phyloP scores from a whole-genome alignment of 2,329 filamentous ascomycete genomes.

The Leptographium wingfieldii region DNA sequence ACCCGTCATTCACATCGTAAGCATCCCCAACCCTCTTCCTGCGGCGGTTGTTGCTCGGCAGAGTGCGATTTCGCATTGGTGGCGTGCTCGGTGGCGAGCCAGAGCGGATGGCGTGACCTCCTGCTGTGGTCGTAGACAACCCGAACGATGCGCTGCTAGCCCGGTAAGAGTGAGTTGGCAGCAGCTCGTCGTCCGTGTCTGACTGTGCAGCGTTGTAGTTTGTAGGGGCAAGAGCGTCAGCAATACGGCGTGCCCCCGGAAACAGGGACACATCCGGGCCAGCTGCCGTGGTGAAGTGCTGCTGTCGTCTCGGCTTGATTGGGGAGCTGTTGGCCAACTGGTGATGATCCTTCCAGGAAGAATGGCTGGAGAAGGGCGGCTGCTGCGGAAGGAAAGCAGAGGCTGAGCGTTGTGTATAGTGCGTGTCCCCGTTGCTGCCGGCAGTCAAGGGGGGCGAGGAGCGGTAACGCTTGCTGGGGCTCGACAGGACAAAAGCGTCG shows the following conservation, averaged over 20 bases:
- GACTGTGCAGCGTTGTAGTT: conserved; percentile 50
- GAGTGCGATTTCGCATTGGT: conserved; percentile 46
- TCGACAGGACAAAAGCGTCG: conserved; percentile 27
- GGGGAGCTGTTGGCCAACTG: conserved; percentile 78
- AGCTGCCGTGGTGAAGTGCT: conserved; percentile 59
- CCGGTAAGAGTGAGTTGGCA: conserved; percentile 65
- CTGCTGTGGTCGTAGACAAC: not conserved
- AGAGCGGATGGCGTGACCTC: conserved; percentile 31
- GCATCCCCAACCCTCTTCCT: conserved; percentile 29
- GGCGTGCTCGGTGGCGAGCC: conserved; percentile 79
- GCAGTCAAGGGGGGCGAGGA: conserved; percentile 43
- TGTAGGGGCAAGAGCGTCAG: conserved; percentile 44
- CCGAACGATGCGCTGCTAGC: conserved; percentile 23
- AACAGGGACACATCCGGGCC: conserved; percentile 71
- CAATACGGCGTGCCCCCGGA: conserved; percentile 54
- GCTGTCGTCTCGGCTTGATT: conserved; percentile 61
- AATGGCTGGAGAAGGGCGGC: conserved; percentile 25
- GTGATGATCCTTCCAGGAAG: conserved; percentile 69
- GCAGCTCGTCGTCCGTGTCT: conserved; percentile 73
- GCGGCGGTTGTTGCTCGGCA: conserved; percentile 28
- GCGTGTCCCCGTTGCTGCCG: conserved; percentile 56
- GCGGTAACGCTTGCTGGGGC: conserved; percentile 58
- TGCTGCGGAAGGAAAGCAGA: conserved; percentile 27
- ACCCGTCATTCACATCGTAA: not conserved
- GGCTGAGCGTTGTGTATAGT: conserved; percentile 29